Evolutionary conservation across 1,284 basidiomycete genomes (phyloP), one percentile per base, ranked within the genome.

Genomic region (Sutorius eximius): DNA sequence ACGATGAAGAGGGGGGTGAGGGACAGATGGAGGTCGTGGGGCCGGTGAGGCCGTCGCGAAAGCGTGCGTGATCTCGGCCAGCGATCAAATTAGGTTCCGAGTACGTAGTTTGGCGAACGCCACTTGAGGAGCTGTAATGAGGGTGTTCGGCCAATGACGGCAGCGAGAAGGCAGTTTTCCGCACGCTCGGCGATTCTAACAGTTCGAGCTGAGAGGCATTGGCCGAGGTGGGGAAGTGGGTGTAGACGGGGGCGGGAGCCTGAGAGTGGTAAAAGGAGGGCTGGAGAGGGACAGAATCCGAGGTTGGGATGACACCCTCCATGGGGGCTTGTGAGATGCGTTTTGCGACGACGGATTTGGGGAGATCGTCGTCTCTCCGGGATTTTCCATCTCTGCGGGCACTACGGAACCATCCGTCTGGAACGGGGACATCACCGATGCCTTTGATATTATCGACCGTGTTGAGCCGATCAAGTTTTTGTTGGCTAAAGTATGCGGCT

Each of bases 401-500:
- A 69, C 86, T 89, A 64, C 80, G 79, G 73, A 90, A 91, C 78
- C 83, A 83, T 15, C 86, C 86, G 47, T 87, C 85, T 42, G 88
- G 89, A 18, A 90, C 83, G 36, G 71, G 67, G 22, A 83, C 71
- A 67, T 86, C 81, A 33, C 85, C 85, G 53, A 88, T 77, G 34
- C 81, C 80, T 33, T 76, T 80, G 62, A 89, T 77, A 54, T 75
- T 79, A 65, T 89, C 87, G 55, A 91, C 81, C 27, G 83, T 86
- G 57, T 78, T 76, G 37, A 91, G 78, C 53, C 77, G 77, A 64
- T 88, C 85, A 55, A 90, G 74, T 49, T 80, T 84, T 62, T 82
- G 81, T 63, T 87, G 87, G 64, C 85, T 89, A 70, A 90, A 91
- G 75, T 91, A 91, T 44, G 88, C 88, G 60, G 88, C 88, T 90